Base-by-base conservation (phyloP, 805 yeast species). In the Saturnispora sekii region DNA sequence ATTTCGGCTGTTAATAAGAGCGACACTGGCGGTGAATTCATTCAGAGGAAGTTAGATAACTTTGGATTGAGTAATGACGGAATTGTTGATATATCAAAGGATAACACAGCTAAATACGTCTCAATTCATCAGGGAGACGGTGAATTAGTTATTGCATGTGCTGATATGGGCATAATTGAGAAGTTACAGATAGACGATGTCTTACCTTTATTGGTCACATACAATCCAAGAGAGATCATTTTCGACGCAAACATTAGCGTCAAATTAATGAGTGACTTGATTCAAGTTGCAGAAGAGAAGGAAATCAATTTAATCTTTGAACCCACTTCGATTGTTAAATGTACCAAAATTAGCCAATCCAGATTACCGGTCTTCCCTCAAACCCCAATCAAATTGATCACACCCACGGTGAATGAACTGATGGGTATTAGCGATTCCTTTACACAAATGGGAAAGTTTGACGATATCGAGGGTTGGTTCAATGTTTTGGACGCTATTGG, bases 121-220 rank as follows among this genome's bases (percentile, higher is more conserved):
- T 81, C 94, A 0, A 70, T 78, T 46, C 89, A 86, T 53, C 75
- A 74, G 45, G 50, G 53, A 0, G 38, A 50, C 9, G 96, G 96
- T 1, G 79, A 72, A 3, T 66, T 88, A 39, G 58, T 83, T 3
- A 66, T 84, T 14, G 95, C 95, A 0, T 76, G 86, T 55, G 90
- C 95, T 4, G 95, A 85, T 56, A 87, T 88, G 95, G 67, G 68
- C n/a, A 74, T 81, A 9, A 65, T 80, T 17, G 84, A 83, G 51
- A 62, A 67, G 26, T 48, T 76, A 38, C 66, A 77, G 11, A 41
- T 61, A 0, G 59, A 62, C 0, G 74, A 73, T 48, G 67, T 82
- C 3, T 47, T 54, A 2, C 35, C 60, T 0, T 67, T 73, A 49
- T 52, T 87, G 5, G 47, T 50, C 1, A 42, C 56, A 10, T 59